Evolutionary conservation across 108 stramenopile genomes (phyloP).

Genomic region (Cylindrotheca fusiformis): DNA sequence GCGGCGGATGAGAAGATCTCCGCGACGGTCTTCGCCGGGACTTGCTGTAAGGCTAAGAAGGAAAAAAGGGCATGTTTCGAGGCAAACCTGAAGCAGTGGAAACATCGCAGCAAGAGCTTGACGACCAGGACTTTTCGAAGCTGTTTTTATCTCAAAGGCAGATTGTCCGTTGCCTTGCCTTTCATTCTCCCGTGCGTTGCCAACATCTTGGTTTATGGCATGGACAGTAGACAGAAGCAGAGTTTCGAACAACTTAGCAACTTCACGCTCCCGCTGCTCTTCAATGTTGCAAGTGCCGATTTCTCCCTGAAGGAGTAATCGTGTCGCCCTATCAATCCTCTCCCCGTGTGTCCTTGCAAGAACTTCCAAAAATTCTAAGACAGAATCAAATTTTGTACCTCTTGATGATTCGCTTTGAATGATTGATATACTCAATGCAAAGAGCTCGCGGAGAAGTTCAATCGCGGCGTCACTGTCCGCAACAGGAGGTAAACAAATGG

Average conservation of each 20-base stretch:
- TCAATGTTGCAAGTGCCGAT: background rate
- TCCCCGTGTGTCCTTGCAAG: constrained; percentile 9
- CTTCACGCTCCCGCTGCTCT: background rate
- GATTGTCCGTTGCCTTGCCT: constrained; percentile 34
- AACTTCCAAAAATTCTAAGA: constrained; percentile 3
- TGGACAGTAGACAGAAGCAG: constrained; percentile 13
- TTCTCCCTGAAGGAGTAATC: background rate
- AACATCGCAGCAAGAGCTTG: constrained; percentile 16
- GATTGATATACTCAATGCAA: constrained; percentile 6
- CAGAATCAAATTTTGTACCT: constrained; percentile 5
- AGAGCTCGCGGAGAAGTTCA: constrained; percentile 18
- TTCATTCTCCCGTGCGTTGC: constrained; percentile 16
- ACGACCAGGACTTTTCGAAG: background rate
- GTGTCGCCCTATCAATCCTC: constrained; percentile 1
- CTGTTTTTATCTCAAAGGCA: constrained; percentile 27
- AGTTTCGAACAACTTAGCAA: constrained; percentile 7
- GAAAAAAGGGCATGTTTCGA: constrained; percentile 18
- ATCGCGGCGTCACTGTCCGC: background rate
- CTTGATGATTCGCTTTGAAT: constrained; percentile 3
- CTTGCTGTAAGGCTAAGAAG: constrained; percentile 16
- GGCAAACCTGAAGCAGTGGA: constrained; percentile 12
- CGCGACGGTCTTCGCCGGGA: constrained; percentile 5
- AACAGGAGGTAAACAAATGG: constrained; percentile 5
- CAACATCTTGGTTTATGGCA: constrained; percentile 11
- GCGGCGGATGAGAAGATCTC: constrained; percentile 10